Conservation (phyloP, 106 monocot genomes). For the Hemerocallis citrina region DNA sequence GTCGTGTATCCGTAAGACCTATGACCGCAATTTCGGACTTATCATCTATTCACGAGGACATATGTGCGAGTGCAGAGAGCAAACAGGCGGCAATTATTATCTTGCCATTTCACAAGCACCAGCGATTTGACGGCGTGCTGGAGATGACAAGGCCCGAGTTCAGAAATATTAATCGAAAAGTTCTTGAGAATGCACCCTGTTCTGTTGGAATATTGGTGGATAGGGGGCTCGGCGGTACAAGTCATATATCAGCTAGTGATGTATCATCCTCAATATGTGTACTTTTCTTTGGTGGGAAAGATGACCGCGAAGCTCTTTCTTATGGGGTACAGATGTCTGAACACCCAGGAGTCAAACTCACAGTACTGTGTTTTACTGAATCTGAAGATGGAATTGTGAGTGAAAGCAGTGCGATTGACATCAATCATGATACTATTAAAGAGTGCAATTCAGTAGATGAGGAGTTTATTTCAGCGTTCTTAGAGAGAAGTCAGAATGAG, state of each 20-base stretch:
- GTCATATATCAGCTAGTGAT: slow-evolving; percentile 15
- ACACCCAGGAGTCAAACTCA: slow-evolving; percentile 25
- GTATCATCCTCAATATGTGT: slow-evolving; percentile 6
- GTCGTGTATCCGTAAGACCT: slow-evolving; percentile 17
- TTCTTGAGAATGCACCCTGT: slow-evolving; percentile 28
- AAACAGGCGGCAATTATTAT: slow-evolving; percentile 27
- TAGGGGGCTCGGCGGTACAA: slow-evolving; percentile 23
- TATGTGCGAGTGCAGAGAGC: slow-evolving; percentile 21
- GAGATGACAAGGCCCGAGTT: slow-evolving; percentile 14
- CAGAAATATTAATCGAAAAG: slow-evolving; percentile 17
- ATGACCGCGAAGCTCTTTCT: slow-evolving; percentile 29
- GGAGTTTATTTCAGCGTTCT: not conserved
- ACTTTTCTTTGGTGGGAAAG: slow-evolving; percentile 27
- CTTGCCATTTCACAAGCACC: slow-evolving; percentile 43
- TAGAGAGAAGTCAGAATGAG: slow-evolving; percentile 1
- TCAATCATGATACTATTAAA: not conserved
- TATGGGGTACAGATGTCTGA: slow-evolving; percentile 28
- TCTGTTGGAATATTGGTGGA: slow-evolving; percentile 46
- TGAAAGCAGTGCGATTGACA: slow-evolving; percentile 3
- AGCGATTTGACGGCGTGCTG: slow-evolving; percentile 18
- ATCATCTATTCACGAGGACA: slow-evolving; percentile 31
- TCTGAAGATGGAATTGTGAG: not conserved
- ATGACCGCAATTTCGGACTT: slow-evolving; percentile 29
- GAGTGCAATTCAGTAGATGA: not conserved
- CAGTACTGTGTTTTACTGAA: slow-evolving; percentile 10